These are phyloP conservation scores for Mycosarcoma mackinlayi DNA, from an alignment of 1,284 basidiomycete genomes.

Conservation along the genomic window DNA sequence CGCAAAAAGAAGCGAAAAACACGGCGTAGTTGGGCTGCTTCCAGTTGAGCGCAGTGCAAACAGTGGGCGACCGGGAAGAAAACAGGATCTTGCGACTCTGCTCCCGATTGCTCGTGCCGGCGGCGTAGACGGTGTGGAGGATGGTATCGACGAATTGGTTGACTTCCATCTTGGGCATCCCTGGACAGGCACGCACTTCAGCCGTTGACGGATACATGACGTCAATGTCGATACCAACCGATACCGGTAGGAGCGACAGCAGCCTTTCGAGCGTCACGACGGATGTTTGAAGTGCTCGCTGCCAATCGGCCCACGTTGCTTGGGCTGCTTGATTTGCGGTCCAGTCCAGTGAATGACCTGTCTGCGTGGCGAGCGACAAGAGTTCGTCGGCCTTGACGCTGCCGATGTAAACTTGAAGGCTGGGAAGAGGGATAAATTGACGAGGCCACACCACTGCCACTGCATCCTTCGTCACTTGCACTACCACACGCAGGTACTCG, in stretches of 20 bases:
- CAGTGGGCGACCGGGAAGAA: conserved; percentile 61
- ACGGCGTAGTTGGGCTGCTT: conserved; percentile 99
- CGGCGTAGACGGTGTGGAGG: conserved; percentile 65
- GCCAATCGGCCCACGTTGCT: conserved; percentile 55
- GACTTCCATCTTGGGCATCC: conserved; percentile 60
- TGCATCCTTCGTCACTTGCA: conserved; percentile 91
- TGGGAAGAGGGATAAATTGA: conserved; percentile 77
- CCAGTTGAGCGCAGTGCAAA: conserved; percentile 85
- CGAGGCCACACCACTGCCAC: conserved; percentile 84
- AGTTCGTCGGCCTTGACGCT: conserved; percentile 87
- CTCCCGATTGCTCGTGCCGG: conserved; percentile 52
- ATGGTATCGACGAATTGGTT: conserved; percentile 66
- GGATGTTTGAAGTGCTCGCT: conserved; percentile 33
- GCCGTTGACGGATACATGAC: conserved; percentile 62
- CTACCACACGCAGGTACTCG: conserved; percentile 82
- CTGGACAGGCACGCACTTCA: conserved; percentile 56
- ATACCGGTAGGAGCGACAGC: conserved; percentile 56
- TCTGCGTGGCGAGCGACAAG: conserved; percentile 73
- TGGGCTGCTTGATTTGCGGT: conserved; percentile 18
- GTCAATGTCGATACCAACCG: conserved; percentile 62
- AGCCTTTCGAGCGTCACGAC: conserved; percentile 59
- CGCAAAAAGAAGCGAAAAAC: conserved; percentile 90
- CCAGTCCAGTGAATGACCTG: conserved; percentile 39
- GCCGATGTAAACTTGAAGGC: conserved; percentile 82
- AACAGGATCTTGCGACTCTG: conserved; percentile 65